Evolutionary conservation across 345 rosid genomes (phyloP), one percentile per base, ranked within the genome.

Genomic region (Hypericum androsaemum): DNA sequence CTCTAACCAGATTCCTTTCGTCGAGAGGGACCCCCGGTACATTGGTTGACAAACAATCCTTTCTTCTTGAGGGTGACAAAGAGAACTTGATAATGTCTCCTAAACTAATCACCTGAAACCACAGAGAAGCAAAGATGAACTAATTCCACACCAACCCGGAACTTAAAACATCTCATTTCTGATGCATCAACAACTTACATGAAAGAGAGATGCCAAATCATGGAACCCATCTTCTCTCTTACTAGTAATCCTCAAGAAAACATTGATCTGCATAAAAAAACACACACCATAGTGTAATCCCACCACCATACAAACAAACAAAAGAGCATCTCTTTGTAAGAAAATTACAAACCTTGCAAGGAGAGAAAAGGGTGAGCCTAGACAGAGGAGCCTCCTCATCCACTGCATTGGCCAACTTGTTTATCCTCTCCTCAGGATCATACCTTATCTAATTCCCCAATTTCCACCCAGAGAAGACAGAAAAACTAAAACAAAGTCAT

Each of bases 151-250:
- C 50, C 5, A 38, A 52, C 16, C 37, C 11, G 12, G 9, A 40
- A 39, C 7, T 12, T 37, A 41, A 7, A 40, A 50, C 42, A 11
- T 3, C 32, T 41, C 47, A 22, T 4, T 22, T 22, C 28, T 22
- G 5, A 52, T 43, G 49, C 9, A 16, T 47, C 8, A 49, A 39
- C 5, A 52, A 48, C 85, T 80, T 61, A 87, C 96, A 71, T 90
- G 98, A 74, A 90, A 87, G 41, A 87, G 83, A 62, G 96, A 92
- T 5, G 98, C 96, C 67, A 92, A 76, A 64, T 83, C 96, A 73
- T 92, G 98, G 69, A 67, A 92, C 54, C 95, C 98, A 64, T 92
- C 98, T 65, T 80, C 94, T 44, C 96, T 64, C 62, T 81, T 88
- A 41, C 74, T 59, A 0, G 96, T 92, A 43, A 92, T 83, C 70